A percentile compares a stretch with the other conserved stretches of the same genome.
These are phyloP conservation scores for Lindgomyces ingoldianus DNA, from an alignment of 495 filamentous ascomycete genomes.

Conservation along the genomic window DNA sequence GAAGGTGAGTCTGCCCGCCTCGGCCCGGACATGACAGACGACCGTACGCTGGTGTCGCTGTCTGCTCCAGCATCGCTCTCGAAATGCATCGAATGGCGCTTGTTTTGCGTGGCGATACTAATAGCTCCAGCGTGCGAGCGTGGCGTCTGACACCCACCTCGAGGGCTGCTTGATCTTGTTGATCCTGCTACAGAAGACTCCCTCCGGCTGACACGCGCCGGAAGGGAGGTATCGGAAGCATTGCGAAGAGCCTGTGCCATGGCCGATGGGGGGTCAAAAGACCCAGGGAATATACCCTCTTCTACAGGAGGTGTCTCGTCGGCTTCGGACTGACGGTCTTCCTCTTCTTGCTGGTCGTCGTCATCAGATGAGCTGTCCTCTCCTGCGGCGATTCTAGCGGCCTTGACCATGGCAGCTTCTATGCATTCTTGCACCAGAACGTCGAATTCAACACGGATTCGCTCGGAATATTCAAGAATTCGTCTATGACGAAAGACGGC, in stretches of 20 bases:
- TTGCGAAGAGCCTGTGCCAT: constrained; percentile 58
- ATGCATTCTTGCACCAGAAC: constrained; percentile 93
- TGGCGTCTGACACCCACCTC: constrained; percentile 81
- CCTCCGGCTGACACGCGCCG: constrained; percentile 48
- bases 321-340: constrained; percentile 46
- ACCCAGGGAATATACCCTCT: constrained; percentile 55
- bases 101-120: constrained; percentile 63
- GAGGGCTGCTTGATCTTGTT: constrained; percentile 82
- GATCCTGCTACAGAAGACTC: constrained; percentile 66
- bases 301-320: constrained; percentile 41
- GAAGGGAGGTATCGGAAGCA: constrained; percentile 47
- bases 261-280: constrained; percentile 59
- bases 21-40: constrained; percentile 68
- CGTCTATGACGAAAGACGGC: constrained; percentile 85
- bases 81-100: constrained; percentile 69
- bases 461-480: constrained; percentile 93
- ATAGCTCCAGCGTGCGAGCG: constrained; percentile 76
- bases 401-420: constrained; percentile 85
- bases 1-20: constrained; percentile 84
- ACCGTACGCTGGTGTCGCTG: constrained; percentile 83
- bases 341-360: constrained; percentile 43
- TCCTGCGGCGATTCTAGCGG: constrained; percentile 80
- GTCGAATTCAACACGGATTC: constrained; percentile 90
- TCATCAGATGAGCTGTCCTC: constrained; percentile 71
- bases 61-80: constrained; percentile 77